A percentile compares a stretch with the other conserved stretches of the same genome.
Evolutionary conservation across 306 rosid species (phyloP).

Genomic region (Amphicarpaea edgeworthii): DNA sequence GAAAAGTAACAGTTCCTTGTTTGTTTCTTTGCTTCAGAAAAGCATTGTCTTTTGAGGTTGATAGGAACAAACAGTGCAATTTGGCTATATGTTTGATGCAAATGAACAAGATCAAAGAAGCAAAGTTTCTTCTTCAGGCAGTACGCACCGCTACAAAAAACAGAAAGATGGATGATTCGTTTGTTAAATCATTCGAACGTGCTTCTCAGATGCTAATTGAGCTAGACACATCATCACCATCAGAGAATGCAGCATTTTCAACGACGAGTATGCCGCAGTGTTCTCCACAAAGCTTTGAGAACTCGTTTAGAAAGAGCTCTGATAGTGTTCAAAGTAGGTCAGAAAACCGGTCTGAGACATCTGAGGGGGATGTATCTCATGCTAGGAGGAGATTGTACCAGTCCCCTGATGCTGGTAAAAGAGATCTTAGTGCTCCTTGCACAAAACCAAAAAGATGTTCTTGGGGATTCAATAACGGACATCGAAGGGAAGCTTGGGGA

Average conservation of each 20-base stretch:
- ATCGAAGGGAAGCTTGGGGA: slow-evolving; percentile 57
- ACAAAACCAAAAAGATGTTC: slow-evolving; percentile 62
- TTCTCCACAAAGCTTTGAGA: slow-evolving; percentile 46
- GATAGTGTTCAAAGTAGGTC: slow-evolving; percentile 39
- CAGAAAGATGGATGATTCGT: slow-evolving; percentile 80
- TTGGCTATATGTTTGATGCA: slow-evolving; percentile 90
- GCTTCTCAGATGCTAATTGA: slow-evolving; percentile 70
- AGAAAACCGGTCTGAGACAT: slow-evolving; percentile 42
- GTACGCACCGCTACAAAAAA: slow-evolving; percentile 69
- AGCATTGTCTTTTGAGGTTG: slow-evolving; percentile 81
- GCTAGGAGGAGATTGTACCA: slow-evolving; percentile 46
- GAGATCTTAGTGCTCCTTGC: slow-evolving; percentile 47
- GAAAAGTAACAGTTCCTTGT: not conserved
- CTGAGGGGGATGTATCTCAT: slow-evolving; percentile 47
- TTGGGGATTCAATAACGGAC: slow-evolving; percentile 63
- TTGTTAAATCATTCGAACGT: slow-evolving; percentile 77
- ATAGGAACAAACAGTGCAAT: slow-evolving; percentile 91
- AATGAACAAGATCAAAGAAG: slow-evolving; percentile 73
- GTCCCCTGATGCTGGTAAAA: slow-evolving; percentile 56
- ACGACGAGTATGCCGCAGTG: slow-evolving; percentile 42
- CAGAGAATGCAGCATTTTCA: slow-evolving; percentile 31
- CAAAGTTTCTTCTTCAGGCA: slow-evolving; percentile 78
- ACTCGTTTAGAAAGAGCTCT: slow-evolving; percentile 37
- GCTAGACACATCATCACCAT: slow-evolving; percentile 43
- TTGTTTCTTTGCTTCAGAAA: slow-evolving; percentile 58